These are phyloP conservation scores for Epichloe amarillans DNA, from an alignment of 2,329 filamentous ascomycete genomes.

Conservation along the genomic window DNA sequence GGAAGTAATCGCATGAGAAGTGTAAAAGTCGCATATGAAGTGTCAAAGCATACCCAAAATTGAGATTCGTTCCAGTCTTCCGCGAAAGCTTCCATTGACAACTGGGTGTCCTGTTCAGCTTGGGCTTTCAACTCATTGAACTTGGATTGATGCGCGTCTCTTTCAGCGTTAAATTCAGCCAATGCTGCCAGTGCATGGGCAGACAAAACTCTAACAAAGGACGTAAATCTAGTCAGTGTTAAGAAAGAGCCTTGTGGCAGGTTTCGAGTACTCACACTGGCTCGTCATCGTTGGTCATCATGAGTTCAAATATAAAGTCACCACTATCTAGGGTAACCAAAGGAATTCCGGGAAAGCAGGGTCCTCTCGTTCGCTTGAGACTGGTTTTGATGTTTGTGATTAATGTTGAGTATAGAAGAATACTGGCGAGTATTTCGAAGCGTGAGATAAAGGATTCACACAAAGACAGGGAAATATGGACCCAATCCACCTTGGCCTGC, in stretches of 20 bases:
- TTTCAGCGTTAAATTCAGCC: slow-evolving; percentile 60
- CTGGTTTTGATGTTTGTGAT: too few relatives aligned
- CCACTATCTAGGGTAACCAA: not conserved
- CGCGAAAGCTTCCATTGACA: slow-evolving; percentile 56
- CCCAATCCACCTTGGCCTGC: not conserved
- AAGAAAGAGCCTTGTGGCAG: not conserved
- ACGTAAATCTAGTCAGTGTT: slow-evolving; percentile 5
- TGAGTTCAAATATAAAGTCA: not conserved
- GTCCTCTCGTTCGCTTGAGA: too few relatives aligned
- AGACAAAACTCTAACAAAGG: slow-evolving; percentile 38
- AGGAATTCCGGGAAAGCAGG: not conserved
- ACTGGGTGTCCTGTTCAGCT: slow-evolving; percentile 37
- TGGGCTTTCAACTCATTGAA: slow-evolving; percentile 55
- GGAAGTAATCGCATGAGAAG: too few relatives aligned
- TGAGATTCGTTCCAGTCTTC: slow-evolving; percentile 78
- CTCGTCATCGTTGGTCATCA: slow-evolving; percentile 31
- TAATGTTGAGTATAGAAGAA: too few relatives aligned
- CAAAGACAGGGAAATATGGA: not conserved
- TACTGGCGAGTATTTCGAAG: too few relatives aligned
- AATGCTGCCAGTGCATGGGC: slow-evolving; percentile 54
- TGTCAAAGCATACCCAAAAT: slow-evolving; percentile 54
- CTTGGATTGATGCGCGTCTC: slow-evolving; percentile 49
- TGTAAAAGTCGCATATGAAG: too few relatives aligned
- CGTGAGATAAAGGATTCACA: too few relatives aligned
- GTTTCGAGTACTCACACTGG: slow-evolving; percentile 27